Percentiles rank a stretch among this genome's conserved stretches.
Conservation (phyloP, 2,329 filamentous ascomycete genomes). For the Orbilia blumenaviensis region DNA sequence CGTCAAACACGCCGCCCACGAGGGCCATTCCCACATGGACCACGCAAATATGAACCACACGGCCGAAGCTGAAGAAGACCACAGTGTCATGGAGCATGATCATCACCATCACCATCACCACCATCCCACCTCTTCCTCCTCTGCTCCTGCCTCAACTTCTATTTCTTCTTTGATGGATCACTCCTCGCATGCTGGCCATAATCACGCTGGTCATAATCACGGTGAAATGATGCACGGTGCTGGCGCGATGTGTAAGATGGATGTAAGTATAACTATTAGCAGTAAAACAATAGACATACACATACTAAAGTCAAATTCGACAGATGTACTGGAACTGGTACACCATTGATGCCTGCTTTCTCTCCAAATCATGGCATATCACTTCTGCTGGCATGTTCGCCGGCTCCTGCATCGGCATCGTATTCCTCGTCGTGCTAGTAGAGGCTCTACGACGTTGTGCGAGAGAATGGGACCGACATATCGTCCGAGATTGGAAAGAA, state of each 20-base stretch:
- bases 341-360: conserved; percentile 76
- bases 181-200: background rate
- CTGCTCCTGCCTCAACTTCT: too few relatives aligned
- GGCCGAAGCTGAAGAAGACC: too few relatives aligned
- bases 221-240: conserved; percentile 39
- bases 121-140: too few relatives aligned
- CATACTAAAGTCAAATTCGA: conserved; percentile 3
- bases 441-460: conserved; percentile 75
- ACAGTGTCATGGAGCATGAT: background rate
- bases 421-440: conserved; percentile 76
- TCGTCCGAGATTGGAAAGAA: conserved; percentile 65
- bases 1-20: conserved; percentile 4
- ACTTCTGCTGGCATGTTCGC: conserved; percentile 76
- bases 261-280: conserved; percentile 55
- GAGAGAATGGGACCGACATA: conserved; percentile 76
- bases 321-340: conserved; percentile 86
- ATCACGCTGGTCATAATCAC: conserved; percentile 35
- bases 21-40: conserved; percentile 19
- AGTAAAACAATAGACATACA: background rate
- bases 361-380: conserved; percentile 75
- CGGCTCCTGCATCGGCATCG: conserved; percentile 79
- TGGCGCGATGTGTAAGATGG: conserved; percentile 58
- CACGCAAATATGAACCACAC: background rate
- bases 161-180: background rate
- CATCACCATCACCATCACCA: background rate